Base-by-base conservation (phyloP, 306 rosid genomes). In the Adenanthera pavonina region DNA sequence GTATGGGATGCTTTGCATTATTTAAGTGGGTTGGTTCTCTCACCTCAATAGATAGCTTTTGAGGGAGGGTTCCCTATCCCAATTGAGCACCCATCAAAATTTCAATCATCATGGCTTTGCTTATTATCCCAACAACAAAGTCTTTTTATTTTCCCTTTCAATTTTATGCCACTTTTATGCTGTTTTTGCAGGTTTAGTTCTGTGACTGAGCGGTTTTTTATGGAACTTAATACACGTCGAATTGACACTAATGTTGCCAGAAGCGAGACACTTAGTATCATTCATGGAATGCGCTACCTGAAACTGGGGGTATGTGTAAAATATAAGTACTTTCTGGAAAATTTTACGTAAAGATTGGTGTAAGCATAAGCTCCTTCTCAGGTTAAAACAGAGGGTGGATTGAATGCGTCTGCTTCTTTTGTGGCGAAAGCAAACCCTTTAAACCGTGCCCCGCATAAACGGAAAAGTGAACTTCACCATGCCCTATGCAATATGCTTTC, bases 391-490 rank as follows among this genome's bases (percentile, higher is more conserved):
- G 99, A 94, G 89, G 99, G 98, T 83, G 99, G 98, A 84, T 80
- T 96, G 75, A 93, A 96, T 91, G 99, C 99, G 54, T 96, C 99
- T 36, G 99, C 99, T 41, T 96, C 98, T 78, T 96, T 96, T 89
- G 97, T 96, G 86, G 99, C 99, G 73, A 96, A 96, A 94, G 99
- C 99, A 76, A 94, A 94, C 79, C 99, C 99, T 81, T 89, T 96
- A 80, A 96, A 89, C 84, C 98, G 99, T 49, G 86, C 92, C 78
- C 94, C 99, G 47, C 97, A 92, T 79, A 96, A 93, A 89, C 97
- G 99, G 62, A 96, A 94, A 92, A 93, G 97, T 79, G 99, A 96
- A 89, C 97, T 96, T 88, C 88, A 96, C 76, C 98, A 96, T 86
- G 98, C 99, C 17, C 88, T 96, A 9, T 96, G 99, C 87, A 96